Conservation (phyloP, 2,329 filamentous ascomycete genomes). For the Aspergillus arachidicola region DNA sequence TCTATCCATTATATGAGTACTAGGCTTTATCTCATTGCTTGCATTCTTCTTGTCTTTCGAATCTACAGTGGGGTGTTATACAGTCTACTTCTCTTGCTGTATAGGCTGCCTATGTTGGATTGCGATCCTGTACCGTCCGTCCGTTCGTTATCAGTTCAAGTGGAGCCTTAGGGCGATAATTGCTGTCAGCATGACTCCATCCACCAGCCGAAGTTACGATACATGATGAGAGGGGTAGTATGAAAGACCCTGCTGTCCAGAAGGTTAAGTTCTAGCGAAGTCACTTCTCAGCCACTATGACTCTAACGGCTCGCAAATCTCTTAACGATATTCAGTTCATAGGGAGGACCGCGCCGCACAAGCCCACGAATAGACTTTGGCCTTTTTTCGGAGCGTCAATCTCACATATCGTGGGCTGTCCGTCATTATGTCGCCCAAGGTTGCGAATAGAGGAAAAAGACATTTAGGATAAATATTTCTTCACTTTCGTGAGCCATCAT, state of each 20-base stretch:
- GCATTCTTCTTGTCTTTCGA: background rate
- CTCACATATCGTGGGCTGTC: too few species aligned
- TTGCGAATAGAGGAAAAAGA: too few species aligned
- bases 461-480: too few species aligned
- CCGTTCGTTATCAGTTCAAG: background rate
- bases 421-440: too few species aligned
- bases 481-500: too few species aligned
- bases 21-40: background rate
- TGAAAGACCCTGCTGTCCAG: background rate
- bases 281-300: background rate
- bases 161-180: background rate
- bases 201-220: background rate
- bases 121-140: background rate
- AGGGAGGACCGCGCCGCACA: background rate
- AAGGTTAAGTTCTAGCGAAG: background rate
- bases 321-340: background rate
- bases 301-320: background rate
- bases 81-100: background rate
- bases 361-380: background rate
- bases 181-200: background rate
- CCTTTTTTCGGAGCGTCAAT: too few species aligned
- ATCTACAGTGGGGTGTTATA: background rate
- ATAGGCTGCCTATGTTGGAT: background rate
- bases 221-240: background rate
- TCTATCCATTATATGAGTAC: background rate